Evolutionary conservation across 1,284 basidiomycete genomes (phyloP).

Genomic region (Ceratobasidium sp.): DNA sequence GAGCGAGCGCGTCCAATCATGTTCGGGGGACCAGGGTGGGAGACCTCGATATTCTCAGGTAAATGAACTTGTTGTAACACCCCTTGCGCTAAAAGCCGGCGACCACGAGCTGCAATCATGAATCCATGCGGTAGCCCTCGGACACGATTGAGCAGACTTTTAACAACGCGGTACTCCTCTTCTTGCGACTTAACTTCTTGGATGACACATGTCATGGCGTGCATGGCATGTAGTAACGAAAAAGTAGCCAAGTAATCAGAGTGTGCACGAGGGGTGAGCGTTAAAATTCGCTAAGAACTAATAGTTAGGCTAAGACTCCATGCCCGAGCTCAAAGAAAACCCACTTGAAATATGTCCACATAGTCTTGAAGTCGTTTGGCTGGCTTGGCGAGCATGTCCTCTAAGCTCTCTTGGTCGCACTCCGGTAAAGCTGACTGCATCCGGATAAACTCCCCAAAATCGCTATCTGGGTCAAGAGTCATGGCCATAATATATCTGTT

Average conservation of each 20-base stretch:
- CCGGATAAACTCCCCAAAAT: conserved; percentile 87
- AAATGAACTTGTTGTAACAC: conserved; percentile 60
- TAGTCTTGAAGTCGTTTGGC: conserved; percentile 80
- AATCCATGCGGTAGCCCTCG: conserved; percentile 69
- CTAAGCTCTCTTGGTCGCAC: conserved; percentile 72
- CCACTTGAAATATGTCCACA: conserved; percentile 78
- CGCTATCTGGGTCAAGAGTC: conserved; percentile 67
- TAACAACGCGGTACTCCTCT: conserved; percentile 82
- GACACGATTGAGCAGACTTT: conserved; percentile 71
- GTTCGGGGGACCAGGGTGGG: background rate
- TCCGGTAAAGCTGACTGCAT: conserved; percentile 73
- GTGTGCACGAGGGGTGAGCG: conserved; percentile 76
- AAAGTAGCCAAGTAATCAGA: conserved; percentile 75
- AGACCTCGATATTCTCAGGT: conserved; percentile 45
- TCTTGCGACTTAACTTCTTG: conserved; percentile 86
- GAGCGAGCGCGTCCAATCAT: conserved; percentile 14
- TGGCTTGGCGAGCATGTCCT: conserved; percentile 79
- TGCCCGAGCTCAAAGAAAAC: conserved; percentile 53
- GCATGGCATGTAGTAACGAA: conserved; percentile 71
- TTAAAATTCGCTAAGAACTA: conserved; percentile 67
- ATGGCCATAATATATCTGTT: conserved; percentile 68
- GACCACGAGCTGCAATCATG: conserved; percentile 74
- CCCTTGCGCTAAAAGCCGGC: conserved; percentile 79
- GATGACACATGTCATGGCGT: conserved; percentile 78
- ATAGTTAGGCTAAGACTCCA: conserved; percentile 45